Evolutionary conservation across 306 rosid genomes (phyloP), one percentile per base, ranked within the genome.

Genomic region (Parietaria judaica): DNA sequence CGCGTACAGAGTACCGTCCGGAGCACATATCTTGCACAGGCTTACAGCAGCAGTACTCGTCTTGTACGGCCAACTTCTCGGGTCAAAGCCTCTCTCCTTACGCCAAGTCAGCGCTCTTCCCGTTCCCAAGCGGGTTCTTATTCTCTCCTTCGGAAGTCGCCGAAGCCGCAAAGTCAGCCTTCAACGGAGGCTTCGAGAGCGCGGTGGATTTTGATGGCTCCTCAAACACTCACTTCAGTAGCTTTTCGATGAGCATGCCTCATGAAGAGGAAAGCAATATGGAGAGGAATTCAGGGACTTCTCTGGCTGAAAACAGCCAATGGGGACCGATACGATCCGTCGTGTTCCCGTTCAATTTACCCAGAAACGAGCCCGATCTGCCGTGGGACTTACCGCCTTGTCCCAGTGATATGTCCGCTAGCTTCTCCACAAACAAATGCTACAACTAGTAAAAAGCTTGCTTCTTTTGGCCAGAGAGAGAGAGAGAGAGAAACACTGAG

Each of bases 271-370:
- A 81, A 66, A 59, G 66, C 34, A 76, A 64, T 57, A 48, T 68
- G 23, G 66, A 76, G 69, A 77, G 39, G 65, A 65, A 58, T 56
- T n/a, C 43, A 44, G 69, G 36, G 38, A 39, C 43, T 36, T 37
- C 38, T 10, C 74, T 54, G 44, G 53, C 36, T 14, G 60, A 58
- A 51, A 41, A 5, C 45, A 63, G 60, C 23, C 78, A 79, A n/a
- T 80, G 79, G 84, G 83, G 68, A 58, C 66, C 63, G 23, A 50
- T 59, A 12, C 69, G 64, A 46, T 61, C 84, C 31, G 70, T 71
- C 51, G 95, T 70, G 4, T 89, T 84, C 74, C 95, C 97, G 8
- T 84, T 84, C 71, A 70, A 58, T 72, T 65, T 78, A 69, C 68
- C 77, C 58, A 60, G 73, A 71, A 86, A 80, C 72, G 88, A 78